Conservation (phyloP, 257 asterid genomes). For the Jasminum sambac region DNA sequence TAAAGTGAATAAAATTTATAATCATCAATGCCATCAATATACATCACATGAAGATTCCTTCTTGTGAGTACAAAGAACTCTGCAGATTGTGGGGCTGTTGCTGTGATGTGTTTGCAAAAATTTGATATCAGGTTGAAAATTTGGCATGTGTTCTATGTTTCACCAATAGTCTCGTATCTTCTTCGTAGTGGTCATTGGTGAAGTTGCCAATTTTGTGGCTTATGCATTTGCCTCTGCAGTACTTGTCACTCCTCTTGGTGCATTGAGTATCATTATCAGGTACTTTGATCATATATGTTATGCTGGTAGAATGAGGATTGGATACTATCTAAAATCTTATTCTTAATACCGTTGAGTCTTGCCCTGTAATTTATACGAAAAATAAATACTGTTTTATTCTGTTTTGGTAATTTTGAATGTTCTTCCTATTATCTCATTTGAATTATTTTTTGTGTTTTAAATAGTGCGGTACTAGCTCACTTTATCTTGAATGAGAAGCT, state of each 20-base stretch:
- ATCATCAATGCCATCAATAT: background rate
- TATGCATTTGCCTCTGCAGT: constrained; percentile 95
- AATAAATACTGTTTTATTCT: background rate
- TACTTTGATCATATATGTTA: constrained; percentile 14
- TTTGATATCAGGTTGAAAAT: constrained; percentile 1
- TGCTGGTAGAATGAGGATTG: background rate
- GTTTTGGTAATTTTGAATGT: background rate
- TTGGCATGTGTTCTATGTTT: background rate
- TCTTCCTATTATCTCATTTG: constrained; percentile 3
- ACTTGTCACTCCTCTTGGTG: constrained; percentile 90
- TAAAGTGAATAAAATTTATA: background rate
- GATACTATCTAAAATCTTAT: background rate
- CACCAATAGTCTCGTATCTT: constrained; percentile 25
- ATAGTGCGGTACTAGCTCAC: constrained; percentile 77
- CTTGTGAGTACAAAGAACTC: constrained; percentile 4
- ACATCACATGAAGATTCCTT: constrained; percentile 1
- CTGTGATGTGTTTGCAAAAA: background rate
- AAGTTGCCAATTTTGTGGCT: constrained; percentile 83
- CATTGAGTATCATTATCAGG: constrained; percentile 88
- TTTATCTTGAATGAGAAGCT: constrained; percentile 74
- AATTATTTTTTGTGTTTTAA: constrained; percentile 18
- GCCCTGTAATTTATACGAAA: background rate
- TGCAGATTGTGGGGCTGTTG: background rate
- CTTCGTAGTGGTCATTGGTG: constrained; percentile 75
- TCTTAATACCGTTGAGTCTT: background rate